Base-by-base conservation (phyloP, 1,284 basidiomycete species). In the Lignosus rhinocerotis region DNA sequence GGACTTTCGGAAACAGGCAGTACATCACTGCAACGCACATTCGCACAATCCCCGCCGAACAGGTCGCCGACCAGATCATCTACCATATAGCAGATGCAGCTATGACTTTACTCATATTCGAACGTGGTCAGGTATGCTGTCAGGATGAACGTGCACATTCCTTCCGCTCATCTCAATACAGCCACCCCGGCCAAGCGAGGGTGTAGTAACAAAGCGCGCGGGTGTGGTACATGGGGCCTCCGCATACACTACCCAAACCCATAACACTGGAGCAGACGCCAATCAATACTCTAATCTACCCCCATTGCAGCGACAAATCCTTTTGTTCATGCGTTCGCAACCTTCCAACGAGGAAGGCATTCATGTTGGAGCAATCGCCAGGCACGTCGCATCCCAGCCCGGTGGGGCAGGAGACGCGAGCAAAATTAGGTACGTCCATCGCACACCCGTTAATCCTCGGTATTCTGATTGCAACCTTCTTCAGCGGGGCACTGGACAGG, bases 1-100 rank as follows among this genome's bases (percentile, higher is more conserved):
- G 98, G 73, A 81, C 81, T 7, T 98, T 97, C 73, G 85, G 86
- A 43, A 86, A 82, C 66, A 96, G 93, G 73, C 82, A 87, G 67
- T 92, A 93, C 70, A 82, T 98, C 69, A 91, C 90, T 56, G 87
- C 90, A 7, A 85, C 80, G 38, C 86, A 94, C 72, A 64, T 64
- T 41, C 55, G 57, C 34, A 39, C 53, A n/a, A 50, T 58, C 7
- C 31, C 57, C 14, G 55, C 50, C 8, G 43, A 39, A 31, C 51
- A 45, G 8, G 43, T 38, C 19, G 33, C 19, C 5, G 52, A 59
- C 34, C 95, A 99, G 73, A 75, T 93, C 43, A 87, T 87, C 67
- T 96, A 92, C 74, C 96, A 98, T 70, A 68, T 82, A 34, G 69
- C 85, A 53, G 85, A 90, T 61, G 78, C 78, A 5, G 76, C 85